Evolutionary conservation across 1,139 yeast species (phyloP).

Genomic region (Sugiyamaella paludigena): DNA sequence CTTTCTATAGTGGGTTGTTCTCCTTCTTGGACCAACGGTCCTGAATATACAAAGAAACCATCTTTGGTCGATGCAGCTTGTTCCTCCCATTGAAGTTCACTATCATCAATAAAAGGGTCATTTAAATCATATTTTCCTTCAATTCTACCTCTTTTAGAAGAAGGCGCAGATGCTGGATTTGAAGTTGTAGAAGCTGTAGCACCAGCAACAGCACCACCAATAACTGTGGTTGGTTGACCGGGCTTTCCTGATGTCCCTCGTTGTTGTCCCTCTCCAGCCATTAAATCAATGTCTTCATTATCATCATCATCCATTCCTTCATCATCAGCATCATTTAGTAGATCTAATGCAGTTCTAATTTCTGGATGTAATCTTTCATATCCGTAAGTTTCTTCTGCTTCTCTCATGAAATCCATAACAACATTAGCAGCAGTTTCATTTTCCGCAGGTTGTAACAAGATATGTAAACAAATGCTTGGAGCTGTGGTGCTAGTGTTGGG

Average conservation of each 20-base stretch:
- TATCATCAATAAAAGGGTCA: constrained; percentile 96
- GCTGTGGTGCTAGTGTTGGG: neutral
- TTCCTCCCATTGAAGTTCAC: constrained; percentile 89
- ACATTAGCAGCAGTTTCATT: constrained; percentile 40
- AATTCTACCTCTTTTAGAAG: constrained; percentile 30
- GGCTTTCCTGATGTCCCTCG: neutral
- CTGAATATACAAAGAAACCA: constrained; percentile 95
- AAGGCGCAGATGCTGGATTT: constrained; percentile 7
- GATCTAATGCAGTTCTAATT: constrained; percentile 49
- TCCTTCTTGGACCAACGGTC: constrained; percentile 79
- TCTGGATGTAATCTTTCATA: constrained; percentile 71
- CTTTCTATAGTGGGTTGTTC: constrained; percentile 39
- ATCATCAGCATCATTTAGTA: constrained; percentile 60
- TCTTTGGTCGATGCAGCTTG: constrained; percentile 90
- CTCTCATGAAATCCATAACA: constrained; percentile 69
- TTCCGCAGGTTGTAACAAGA: constrained; percentile 5
- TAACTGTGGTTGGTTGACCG: neutral
- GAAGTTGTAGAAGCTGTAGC: constrained; percentile 3
- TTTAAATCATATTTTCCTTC: constrained; percentile 83
- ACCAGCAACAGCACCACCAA: constrained; percentile 26
- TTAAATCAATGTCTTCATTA: constrained; percentile 36
- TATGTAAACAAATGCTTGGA: constrained; percentile 8
- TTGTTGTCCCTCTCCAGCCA: constrained; percentile 17
- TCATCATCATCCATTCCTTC: constrained; percentile 58
- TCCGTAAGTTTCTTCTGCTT: constrained; percentile 87